Evolutionary conservation across 176 grass and related monocot species (phyloP).

Genomic region (Phragmites australis): DNA sequence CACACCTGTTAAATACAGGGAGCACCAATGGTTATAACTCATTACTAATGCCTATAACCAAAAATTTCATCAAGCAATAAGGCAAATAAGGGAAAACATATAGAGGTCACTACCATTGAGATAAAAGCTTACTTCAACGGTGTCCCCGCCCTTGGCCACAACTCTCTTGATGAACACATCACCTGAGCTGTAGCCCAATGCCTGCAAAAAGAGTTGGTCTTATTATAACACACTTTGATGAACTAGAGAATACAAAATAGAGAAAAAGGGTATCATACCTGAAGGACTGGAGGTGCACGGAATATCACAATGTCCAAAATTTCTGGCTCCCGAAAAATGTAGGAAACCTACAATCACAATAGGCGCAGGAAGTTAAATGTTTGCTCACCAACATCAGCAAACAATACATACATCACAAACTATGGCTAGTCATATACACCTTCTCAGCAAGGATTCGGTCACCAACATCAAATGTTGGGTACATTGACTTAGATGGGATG

Average conservation of each 20-base stretch:
- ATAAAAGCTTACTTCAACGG: conserved; percentile 86
- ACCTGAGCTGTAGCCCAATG: conserved; percentile 69
- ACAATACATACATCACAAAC: conserved; percentile 6
- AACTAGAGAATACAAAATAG: background rate
- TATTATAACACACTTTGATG: background rate
- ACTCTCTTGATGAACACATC: conserved; percentile 99
- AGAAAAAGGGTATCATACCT: conserved; percentile 46
- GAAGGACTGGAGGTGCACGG: conserved; percentile 60
- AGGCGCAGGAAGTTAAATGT: background rate
- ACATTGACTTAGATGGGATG: conserved; percentile 94
- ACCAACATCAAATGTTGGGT: conserved; percentile 92
- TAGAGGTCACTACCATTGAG: conserved; percentile 45
- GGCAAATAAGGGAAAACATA: background rate
- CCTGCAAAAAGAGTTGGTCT: conserved; percentile 37
- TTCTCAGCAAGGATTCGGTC: conserved; percentile 93
- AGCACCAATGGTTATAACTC: conserved; percentile 19
- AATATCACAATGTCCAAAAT: conserved; percentile 94
- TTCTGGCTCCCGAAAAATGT: conserved; percentile 78
- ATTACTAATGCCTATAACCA: background rate
- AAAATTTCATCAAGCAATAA: background rate
- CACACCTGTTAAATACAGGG: conserved; percentile 48
- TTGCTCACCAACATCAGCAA: conserved; percentile 4
- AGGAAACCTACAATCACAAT: conserved; percentile 64
- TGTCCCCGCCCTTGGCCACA: conserved; percentile 81
- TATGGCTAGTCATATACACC: conserved; percentile 38